Conservation (phyloP, 148 eudicot species). For the Cornus florida region DNA sequence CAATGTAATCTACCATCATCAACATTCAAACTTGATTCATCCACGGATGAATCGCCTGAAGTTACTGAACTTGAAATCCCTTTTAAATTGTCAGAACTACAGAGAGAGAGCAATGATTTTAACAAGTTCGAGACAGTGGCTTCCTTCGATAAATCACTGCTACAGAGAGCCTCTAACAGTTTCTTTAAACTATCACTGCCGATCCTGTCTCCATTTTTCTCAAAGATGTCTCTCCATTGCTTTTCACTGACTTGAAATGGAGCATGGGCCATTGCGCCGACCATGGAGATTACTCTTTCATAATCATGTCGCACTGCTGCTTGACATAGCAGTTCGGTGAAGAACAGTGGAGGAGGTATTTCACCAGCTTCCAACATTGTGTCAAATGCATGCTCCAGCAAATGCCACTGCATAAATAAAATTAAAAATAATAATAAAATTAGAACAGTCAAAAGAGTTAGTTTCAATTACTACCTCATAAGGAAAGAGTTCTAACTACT, state of each 20-base stretch:
- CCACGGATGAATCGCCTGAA: not conserved
- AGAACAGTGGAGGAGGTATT: conserved; percentile 61
- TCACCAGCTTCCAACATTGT: conserved; percentile 71
- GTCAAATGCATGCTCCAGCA: conserved; percentile 86
- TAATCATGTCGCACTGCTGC: conserved; percentile 44
- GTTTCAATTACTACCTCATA: not conserved
- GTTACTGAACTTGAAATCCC: conserved; percentile 9
- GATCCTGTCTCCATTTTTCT: conserved; percentile 57
- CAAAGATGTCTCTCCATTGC: conserved; percentile 67
- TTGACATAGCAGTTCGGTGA: conserved; percentile 69
- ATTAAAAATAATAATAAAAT: not conserved
- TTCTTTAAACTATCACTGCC: conserved; percentile 35
- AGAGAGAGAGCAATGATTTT: conserved; percentile 48
- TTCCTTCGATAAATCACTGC: conserved; percentile 38
- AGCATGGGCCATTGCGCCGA: conserved; percentile 65
- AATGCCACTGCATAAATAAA: conserved; percentile 52
- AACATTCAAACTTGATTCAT: conserved; percentile 1
- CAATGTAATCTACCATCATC: not conserved
- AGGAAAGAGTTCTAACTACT: not conserved
- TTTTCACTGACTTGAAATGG: conserved; percentile 66
- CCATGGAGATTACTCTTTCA: conserved; percentile 43
- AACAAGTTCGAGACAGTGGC: conserved; percentile 52
- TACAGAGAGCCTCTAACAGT: conserved; percentile 36
- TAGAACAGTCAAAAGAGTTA: not conserved
- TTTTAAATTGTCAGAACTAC: conserved; percentile 22